phyloP scores from a whole-genome alignment of 2,329 filamentous ascomycete species.

The Fusarium ramigenum region DNA sequence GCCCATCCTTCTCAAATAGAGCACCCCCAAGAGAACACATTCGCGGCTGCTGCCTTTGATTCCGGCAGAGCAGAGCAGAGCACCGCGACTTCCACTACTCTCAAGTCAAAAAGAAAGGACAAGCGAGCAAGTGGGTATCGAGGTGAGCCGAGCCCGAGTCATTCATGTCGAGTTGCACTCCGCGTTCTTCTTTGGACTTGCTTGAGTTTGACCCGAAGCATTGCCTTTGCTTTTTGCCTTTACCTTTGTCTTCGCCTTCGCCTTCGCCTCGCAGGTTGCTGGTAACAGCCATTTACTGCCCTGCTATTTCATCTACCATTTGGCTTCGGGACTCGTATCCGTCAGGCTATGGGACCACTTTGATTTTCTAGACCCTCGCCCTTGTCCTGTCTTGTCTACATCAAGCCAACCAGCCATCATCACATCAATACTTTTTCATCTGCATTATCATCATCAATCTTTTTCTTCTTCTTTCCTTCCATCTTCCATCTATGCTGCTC shows the following conservation, averaged over 20 bases:
- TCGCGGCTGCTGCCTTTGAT: constrained; percentile 16
- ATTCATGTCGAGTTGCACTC: constrained; percentile 46
- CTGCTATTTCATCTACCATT: constrained; percentile 25
- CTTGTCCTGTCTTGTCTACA: constrained; percentile 30
- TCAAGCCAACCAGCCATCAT: constrained; percentile 32
- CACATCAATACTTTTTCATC: constrained; percentile 28
- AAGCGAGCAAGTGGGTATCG: constrained; percentile 41
- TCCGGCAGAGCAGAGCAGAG: constrained; percentile 9
- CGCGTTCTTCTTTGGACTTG: constrained; percentile 37
- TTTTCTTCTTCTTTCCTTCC: constrained; percentile 15
- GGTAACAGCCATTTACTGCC: constrained; percentile 42
- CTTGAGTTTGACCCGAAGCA: constrained; percentile 15
- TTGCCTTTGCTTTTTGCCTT: not conserved
- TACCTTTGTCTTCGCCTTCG: not conserved
- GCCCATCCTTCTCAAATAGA: constrained; percentile 18
- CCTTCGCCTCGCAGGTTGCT: constrained; percentile 42
- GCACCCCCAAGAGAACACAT: constrained; percentile 19
- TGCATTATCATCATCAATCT: constrained; percentile 14
- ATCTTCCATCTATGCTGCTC: constrained; percentile 20
- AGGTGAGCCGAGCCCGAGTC: constrained; percentile 47
- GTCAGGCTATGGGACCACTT: constrained; percentile 39
- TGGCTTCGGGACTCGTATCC: constrained; percentile 16
- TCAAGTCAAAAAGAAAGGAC: constrained; percentile 24
- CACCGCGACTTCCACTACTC: constrained; percentile 22
- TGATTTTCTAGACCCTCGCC: constrained; percentile 33